Evolutionary conservation across 2,329 filamentous ascomycete species (phyloP).

Genomic region (Gaeumannomyces sp.): DNA sequence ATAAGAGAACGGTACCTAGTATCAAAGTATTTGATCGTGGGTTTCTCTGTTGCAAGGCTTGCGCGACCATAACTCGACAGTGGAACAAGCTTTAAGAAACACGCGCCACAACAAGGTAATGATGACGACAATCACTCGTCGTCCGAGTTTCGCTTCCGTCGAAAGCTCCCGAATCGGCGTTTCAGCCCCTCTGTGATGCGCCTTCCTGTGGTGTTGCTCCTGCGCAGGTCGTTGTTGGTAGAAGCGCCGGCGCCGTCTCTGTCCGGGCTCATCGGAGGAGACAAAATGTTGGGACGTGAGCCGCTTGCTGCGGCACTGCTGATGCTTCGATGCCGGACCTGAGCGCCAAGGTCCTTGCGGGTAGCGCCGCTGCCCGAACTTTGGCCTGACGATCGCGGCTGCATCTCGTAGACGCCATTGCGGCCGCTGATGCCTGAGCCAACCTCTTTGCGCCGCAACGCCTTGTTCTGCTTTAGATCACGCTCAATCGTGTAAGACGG

Average conservation of each 20-base stretch:
- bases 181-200: slow-evolving; percentile 45
- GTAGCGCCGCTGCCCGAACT: neutral
- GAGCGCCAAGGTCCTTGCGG: slow-evolving; percentile 19
- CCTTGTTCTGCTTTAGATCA: slow-evolving; percentile 55
- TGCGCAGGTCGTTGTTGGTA: slow-evolving; percentile 23
- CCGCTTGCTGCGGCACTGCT: slow-evolving; percentile 29
- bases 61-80: neutral
- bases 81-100: neutral
- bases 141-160: slow-evolving; percentile 33
- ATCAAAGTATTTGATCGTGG: neutral
- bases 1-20: neutral
- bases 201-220: slow-evolving; percentile 37
- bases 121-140: neutral
- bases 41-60: neutral
- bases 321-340: slow-evolving; percentile 36
- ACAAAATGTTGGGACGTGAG: neutral
- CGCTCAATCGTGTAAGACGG: slow-evolving; percentile 67
- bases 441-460: slow-evolving; percentile 22
- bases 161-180: slow-evolving; percentile 46
- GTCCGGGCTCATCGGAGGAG: neutral
- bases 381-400: slow-evolving; percentile 17
- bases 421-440: slow-evolving; percentile 23
- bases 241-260: slow-evolving; percentile 16
- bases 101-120: neutral
- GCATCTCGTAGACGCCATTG: slow-evolving; percentile 40